These are phyloP conservation scores for Boletus tomentosulus DNA, from an alignment of 768 basidiomycete genomes.

Conservation along the genomic window DNA sequence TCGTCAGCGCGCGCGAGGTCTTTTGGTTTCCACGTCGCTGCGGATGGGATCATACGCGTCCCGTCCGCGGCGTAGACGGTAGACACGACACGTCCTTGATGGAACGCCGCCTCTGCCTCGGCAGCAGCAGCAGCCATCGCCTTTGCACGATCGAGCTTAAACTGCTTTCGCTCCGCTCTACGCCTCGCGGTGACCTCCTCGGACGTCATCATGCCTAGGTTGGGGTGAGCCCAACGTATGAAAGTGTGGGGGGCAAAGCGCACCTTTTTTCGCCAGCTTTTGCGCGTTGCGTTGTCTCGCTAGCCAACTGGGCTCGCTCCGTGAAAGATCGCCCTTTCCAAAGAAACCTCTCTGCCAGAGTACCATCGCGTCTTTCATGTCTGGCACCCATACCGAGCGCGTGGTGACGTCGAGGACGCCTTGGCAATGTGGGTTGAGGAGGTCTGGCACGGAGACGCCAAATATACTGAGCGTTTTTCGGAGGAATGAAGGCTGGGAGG, in stretches of 20 bases:
- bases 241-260: neutral
- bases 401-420: slow-evolving; percentile 76
- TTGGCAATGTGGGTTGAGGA: slow-evolving; percentile 69
- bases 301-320: slow-evolving; percentile 95
- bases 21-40: slow-evolving; percentile 72
- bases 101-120: slow-evolving; percentile 75
- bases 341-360: slow-evolving; percentile 94
- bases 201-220: slow-evolving; percentile 51
- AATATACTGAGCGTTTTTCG: slow-evolving; percentile 49
- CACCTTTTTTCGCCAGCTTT: slow-evolving; percentile 56
- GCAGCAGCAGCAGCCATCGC: slow-evolving; percentile 81
- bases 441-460: slow-evolving; percentile 52
- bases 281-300: slow-evolving; percentile 67
- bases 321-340: slow-evolving; percentile 90
- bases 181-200: slow-evolving; percentile 91
- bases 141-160: slow-evolving; percentile 87
- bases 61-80: slow-evolving; percentile 51
- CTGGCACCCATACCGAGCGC: slow-evolving; percentile 83
- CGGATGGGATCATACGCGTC: slow-evolving; percentile 59
- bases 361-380: slow-evolving; percentile 55
- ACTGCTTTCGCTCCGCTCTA: slow-evolving; percentile 82
- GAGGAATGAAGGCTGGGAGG: slow-evolving; percentile 36
- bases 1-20: slow-evolving; percentile 16
- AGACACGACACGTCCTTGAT: slow-evolving; percentile 61
- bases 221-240: neutral